Evolutionary conservation across 768 basidiomycete genomes (phyloP).

Genomic region (Hypsizygus marmoreus): DNA sequence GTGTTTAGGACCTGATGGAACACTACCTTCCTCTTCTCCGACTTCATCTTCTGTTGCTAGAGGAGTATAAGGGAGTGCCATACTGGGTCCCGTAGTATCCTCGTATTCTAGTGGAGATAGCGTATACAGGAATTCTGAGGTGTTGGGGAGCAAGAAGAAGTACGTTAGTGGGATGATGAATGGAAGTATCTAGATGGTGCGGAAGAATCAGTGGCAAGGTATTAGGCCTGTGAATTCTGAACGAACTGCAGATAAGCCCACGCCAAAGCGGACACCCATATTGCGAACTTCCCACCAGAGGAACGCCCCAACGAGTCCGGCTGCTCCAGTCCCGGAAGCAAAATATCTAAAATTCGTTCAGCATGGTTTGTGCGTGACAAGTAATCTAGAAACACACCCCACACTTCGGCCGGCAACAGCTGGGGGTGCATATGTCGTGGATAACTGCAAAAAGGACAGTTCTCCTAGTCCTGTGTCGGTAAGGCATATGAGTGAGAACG

Average conservation of each 20-base stretch:
- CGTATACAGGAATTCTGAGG: constrained; percentile 48
- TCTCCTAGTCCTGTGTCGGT: constrained; percentile 77
- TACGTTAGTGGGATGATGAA: constrained; percentile 78
- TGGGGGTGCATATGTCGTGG: constrained; percentile 71
- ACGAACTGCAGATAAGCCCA: constrained; percentile 81
- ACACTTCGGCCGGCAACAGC: constrained; percentile 78
- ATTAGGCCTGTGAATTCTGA: neutral
- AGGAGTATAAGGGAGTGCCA: constrained; percentile 45
- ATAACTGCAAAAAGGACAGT: constrained; percentile 92
- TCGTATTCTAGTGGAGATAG: constrained; percentile 39
- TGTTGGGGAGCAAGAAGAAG: constrained; percentile 73
- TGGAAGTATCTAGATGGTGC: constrained; percentile 67
- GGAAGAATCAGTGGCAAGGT: neutral
- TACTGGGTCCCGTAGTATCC: constrained; percentile 32
- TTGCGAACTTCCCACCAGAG: constrained; percentile 93
- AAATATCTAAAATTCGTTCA: constrained; percentile 66
- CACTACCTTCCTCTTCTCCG: constrained; percentile 43
- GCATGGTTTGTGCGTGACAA: neutral
- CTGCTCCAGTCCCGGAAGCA: constrained; percentile 91
- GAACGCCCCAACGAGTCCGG: constrained; percentile 89
- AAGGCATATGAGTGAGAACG: no score
- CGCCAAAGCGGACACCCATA: constrained; percentile 80
- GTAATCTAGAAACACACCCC: constrained; percentile 50
- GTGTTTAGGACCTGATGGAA: constrained; percentile 38
- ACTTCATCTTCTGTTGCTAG: constrained; percentile 41